These are phyloP conservation scores for Trametes hirsuta DNA, from an alignment of 1,284 basidiomycete species.

Conservation along the genomic window DNA sequence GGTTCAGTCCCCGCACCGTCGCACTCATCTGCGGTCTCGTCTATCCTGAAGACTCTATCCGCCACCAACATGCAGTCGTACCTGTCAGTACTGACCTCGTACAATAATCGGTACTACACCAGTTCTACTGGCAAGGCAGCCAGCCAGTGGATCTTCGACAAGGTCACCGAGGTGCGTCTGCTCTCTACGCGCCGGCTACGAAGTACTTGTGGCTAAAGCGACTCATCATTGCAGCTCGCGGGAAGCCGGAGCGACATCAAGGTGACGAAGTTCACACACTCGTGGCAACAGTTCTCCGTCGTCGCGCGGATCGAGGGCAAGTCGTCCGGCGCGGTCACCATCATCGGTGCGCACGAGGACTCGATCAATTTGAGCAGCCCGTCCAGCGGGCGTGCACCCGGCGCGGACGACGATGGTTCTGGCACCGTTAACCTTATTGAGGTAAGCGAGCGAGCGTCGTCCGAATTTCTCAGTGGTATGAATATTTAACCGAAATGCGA, in stretches of 20 bases:
- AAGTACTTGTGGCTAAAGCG: background rate
- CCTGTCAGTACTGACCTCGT: conserved; percentile 43
- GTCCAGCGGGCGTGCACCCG: conserved; percentile 55
- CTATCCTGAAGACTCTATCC: conserved; percentile 45
- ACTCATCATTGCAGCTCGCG: conserved; percentile 36
- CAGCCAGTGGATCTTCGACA: conserved; percentile 44
- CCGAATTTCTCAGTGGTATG: background rate
- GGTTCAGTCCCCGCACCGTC: conserved; percentile 42
- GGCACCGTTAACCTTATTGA: conserved; percentile 71
- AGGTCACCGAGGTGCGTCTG: conserved; percentile 34
- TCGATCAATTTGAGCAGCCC: conserved; percentile 54
- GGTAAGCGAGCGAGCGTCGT: conserved; percentile 19
- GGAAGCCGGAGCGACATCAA: conserved; percentile 46
- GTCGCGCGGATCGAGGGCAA: conserved; percentile 55
- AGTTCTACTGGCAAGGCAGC: conserved; percentile 44
- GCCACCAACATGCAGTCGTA: conserved; percentile 45
- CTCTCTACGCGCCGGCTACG: background rate
- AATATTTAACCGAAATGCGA: conserved; percentile 25
- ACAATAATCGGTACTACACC: conserved; percentile 52
- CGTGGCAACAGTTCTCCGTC: conserved; percentile 69
- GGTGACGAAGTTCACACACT: conserved; percentile 59
- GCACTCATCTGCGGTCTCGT: conserved; percentile 40
- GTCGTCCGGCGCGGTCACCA: conserved; percentile 47
- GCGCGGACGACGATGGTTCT: conserved; percentile 73
- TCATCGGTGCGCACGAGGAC: conserved; percentile 70